Evolutionary conservation across 2,329 filamentous ascomycete genomes (phyloP).

Genomic region (Scedosporium aurantiacum): DNA sequence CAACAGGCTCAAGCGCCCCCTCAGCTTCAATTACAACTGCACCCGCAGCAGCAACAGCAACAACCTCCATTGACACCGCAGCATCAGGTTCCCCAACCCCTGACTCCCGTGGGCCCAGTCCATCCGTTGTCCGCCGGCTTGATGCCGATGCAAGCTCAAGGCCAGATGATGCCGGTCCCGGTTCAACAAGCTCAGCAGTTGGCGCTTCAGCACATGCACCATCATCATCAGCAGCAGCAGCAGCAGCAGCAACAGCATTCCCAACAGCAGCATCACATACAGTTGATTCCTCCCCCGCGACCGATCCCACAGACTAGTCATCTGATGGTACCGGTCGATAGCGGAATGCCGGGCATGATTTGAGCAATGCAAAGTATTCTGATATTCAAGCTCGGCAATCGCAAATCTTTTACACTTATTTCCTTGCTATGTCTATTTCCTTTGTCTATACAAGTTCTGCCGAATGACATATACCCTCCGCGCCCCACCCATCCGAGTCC

Average conservation of each 20-base stretch:
- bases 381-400: background rate
- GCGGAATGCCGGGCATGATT: constrained; percentile 10
- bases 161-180: background rate
- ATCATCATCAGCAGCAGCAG: constrained; percentile 3
- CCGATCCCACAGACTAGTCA: constrained; percentile 8
- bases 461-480: background rate
- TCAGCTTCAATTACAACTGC: constrained; percentile 6
- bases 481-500: background rate
- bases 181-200: background rate
- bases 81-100: constrained; percentile 9
- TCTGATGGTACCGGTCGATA: constrained; percentile 13
- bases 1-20: constrained; percentile 16
- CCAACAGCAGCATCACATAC: constrained; percentile 13
- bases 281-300: constrained; percentile 9
- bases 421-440: constrained; percentile 4
- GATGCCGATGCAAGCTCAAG: constrained; percentile 1
- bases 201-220: background rate
- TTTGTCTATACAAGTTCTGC: constrained; percentile 6
- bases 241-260: constrained; percentile 7
- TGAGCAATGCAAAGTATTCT: background rate
- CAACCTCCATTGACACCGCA: background rate
- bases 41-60: constrained; percentile 10
- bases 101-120: background rate
- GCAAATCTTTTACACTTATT: background rate
- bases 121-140: background rate